Evolutionary conservation across 1,284 basidiomycete genomes (phyloP), one percentile per base, ranked within the genome.

Genomic region (Flammula alnicola): DNA sequence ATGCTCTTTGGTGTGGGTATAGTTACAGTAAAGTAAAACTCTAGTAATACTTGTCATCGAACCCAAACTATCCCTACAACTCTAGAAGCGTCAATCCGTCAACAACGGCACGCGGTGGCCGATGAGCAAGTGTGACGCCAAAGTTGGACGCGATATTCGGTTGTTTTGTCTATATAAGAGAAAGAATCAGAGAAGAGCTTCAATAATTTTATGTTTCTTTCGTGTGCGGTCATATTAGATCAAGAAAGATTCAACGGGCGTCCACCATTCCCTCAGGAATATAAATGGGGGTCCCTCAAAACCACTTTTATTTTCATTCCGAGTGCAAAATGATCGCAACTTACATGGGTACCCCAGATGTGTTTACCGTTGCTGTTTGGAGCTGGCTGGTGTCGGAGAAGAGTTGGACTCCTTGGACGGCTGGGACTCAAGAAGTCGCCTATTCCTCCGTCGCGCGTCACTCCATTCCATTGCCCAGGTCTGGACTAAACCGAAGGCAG

Each of bases 141-240:
- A 39, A 16, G 25, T 25, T 9, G 7, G 10, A 27, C 9, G 20
- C 8, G 14, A 27, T 11, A 14, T 39, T 16, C 2, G 4, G n/a
- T 10, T 9, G 25, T 5, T 10, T 23, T 38, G 37, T 44, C 44
- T 35, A n/a, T n/a, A n/a, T n/a, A 17, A 41, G 37, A 42, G 37
- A 23, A 25, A 33, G 11, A 41, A 38, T 33, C 30, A 45, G 44
- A 44, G 26, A 33, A 46, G 12, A 16, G 30, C 22, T 26, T 12
- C 14, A 49, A 32, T 14, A 46, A 52, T 36, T 36, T 44, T 43
- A 22, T 22, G 26, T 48, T 19, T 49, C 16, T 22, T 49, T 31
- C 31, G n/a, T 32, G 17, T 8, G 41, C 48, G 66, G 78, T 91
- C 88, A 91, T 84, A 91, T 91, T 91, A 91, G 88, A 91, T 91